Conservation (phyloP, 495 filamentous ascomycete species). For the Extremus antarcticus region DNA sequence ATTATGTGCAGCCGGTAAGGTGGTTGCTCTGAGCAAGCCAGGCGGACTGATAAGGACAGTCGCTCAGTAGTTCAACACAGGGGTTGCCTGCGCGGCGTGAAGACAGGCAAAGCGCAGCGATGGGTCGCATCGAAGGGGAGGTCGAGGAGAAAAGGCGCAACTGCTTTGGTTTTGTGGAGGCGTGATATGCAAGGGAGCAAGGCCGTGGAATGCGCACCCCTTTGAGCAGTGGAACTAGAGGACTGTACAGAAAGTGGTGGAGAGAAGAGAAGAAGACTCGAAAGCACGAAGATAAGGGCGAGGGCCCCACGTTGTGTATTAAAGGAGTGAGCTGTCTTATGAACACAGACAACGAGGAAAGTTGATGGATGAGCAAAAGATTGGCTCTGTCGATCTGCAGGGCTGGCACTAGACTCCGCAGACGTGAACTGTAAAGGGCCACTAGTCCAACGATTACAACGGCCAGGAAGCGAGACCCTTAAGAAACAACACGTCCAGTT, state of each 20-base stretch:
- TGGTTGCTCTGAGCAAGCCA: neutral
- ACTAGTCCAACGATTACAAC: neutral
- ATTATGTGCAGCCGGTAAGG: conserved; percentile 1
- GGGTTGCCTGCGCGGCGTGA: neutral
- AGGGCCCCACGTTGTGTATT: neutral
- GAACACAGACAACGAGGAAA: neutral
- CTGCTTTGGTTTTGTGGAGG: neutral
- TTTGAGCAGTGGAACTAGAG: too few relatives aligned
- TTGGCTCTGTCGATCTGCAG: neutral
- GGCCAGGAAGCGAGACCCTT: neutral
- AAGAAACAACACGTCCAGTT: neutral
- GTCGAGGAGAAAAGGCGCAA: neutral
- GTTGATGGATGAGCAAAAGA: neutral
- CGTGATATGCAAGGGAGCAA: neutral
- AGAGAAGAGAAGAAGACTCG: neutral
- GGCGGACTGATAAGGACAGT: conserved; percentile 1
- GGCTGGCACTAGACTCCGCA: too few relatives aligned
- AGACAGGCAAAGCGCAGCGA: neutral
- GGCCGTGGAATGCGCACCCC: neutral
- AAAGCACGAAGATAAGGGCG: neutral
- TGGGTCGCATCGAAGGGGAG: conserved; percentile 1
- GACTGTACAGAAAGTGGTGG: neutral
- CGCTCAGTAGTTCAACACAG: neutral
- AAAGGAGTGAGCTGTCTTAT: neutral
- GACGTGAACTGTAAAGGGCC: too few relatives aligned